Evolutionary conservation across 305 asterid genomes (phyloP).

Genomic region (Andrographis paniculata): DNA sequence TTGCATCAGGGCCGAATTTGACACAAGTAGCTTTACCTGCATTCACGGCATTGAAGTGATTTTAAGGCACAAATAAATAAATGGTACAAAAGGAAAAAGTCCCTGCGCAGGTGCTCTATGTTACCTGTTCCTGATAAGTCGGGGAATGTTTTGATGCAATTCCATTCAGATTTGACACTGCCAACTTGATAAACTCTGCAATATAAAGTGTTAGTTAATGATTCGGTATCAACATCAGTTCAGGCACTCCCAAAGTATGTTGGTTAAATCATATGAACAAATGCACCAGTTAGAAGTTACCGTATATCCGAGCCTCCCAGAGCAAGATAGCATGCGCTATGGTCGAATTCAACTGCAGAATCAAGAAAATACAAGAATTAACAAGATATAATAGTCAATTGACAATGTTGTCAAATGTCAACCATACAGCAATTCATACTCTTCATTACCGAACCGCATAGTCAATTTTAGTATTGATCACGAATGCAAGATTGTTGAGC

Average conservation of each 20-base stretch:
- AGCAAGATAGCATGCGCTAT: constrained; percentile 92
- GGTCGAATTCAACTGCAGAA: constrained; percentile 86
- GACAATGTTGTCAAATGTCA: not conserved
- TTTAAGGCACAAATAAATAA: not conserved
- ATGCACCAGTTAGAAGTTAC: constrained; percentile 27
- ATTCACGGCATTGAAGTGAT: constrained; percentile 13
- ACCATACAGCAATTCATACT: too few relatives aligned
- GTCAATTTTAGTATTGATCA: too few relatives aligned
- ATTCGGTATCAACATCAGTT: not conserved
- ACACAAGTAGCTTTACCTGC: constrained; percentile 72
- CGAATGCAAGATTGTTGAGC: too few relatives aligned
- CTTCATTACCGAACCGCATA: not conserved
- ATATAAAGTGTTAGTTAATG: constrained; percentile 9
- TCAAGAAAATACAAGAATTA: not conserved
- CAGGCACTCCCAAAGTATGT: constrained; percentile 6
- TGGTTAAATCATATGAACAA: not conserved
- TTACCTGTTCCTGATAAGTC: constrained; percentile 97
- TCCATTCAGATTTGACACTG: constrained; percentile 87
- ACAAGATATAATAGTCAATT: not conserved
- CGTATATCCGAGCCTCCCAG: constrained; percentile 84
- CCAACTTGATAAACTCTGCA: constrained; percentile 86
- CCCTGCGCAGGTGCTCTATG: not conserved
- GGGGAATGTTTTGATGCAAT: constrained; percentile 78
- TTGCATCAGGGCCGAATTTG: constrained; percentile 86
- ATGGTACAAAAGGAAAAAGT: not conserved